phyloP scores from a whole-genome alignment of 176 grass and related monocot species.

The Juncus effusus region DNA sequence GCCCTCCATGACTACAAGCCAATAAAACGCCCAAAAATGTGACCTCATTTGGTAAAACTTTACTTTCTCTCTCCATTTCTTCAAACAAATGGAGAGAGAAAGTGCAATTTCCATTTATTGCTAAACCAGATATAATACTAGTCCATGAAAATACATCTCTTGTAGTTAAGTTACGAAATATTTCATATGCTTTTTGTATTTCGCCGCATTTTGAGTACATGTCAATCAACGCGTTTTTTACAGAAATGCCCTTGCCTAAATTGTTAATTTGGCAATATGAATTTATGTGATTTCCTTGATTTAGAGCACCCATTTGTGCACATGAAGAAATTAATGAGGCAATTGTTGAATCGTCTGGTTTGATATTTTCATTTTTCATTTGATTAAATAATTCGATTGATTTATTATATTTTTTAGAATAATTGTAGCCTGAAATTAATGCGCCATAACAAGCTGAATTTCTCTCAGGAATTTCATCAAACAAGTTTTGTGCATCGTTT shows the following conservation, averaged over 20 bases:
- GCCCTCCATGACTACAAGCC: conserved; percentile 86
- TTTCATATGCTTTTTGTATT: conserved; percentile 55
- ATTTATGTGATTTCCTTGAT: conserved; percentile 65
- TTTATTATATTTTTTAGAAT: conserved; percentile 61
- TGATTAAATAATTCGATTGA: conserved; percentile 64
- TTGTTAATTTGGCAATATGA: conserved; percentile 64
- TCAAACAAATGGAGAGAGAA: conserved; percentile 82
- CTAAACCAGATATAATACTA: conserved; percentile 74
- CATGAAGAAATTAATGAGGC: conserved; percentile 80
- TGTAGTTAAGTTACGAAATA: conserved; percentile 50
- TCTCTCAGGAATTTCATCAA: conserved; percentile 52
- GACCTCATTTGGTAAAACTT: conserved; percentile 66
- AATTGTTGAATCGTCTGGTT: conserved; percentile 60
- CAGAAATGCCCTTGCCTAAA: conserved; percentile 49
- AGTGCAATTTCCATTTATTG: conserved; percentile 61
- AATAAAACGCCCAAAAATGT: conserved; percentile 73
- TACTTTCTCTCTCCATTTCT: conserved; percentile 65
- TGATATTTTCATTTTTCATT: conserved; percentile 65
- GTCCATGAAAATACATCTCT: conserved; percentile 86
- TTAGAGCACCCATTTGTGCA: conserved; percentile 68
- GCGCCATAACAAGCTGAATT: conserved; percentile 87
- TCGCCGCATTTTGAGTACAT: conserved; percentile 96
- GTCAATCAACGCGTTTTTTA: conserved; percentile 81
- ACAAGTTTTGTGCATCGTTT: conserved; percentile 62
- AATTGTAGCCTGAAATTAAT: conserved; percentile 68